These are phyloP conservation scores for Phoenix dactylifera DNA, from an alignment of 176 grass and related monocot genomes.

Conservation along the genomic window DNA sequence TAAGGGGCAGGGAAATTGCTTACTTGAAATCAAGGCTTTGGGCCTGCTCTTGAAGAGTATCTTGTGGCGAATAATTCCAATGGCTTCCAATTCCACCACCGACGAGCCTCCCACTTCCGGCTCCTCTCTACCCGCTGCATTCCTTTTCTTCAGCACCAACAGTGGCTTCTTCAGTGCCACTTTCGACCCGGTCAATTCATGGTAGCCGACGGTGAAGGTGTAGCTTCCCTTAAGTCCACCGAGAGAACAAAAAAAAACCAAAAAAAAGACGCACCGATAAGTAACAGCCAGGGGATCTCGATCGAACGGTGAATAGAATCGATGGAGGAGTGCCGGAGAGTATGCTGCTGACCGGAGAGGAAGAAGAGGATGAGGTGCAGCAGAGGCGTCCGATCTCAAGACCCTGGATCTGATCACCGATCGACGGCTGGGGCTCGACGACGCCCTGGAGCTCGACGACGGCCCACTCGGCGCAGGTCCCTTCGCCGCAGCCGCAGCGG, in stretches of 20 bases:
- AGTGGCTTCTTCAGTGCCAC: slow-evolving; percentile 74
- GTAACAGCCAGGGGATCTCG: not conserved
- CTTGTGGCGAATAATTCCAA: slow-evolving; percentile 79
- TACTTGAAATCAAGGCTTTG: slow-evolving; percentile 88
- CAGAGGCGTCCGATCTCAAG: slow-evolving; percentile 86
- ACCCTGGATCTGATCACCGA: slow-evolving; percentile 46
- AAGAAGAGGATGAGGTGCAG: slow-evolving; percentile 30
- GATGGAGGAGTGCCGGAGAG: not conserved
- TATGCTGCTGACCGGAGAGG: slow-evolving; percentile 36
- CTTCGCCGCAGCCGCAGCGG: slow-evolving; percentile 47
- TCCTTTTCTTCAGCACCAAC: slow-evolving; percentile 69
- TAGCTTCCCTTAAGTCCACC: slow-evolving; percentile 31
- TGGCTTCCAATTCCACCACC: slow-evolving; percentile 52
- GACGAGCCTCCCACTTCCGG: slow-evolving; percentile 1
- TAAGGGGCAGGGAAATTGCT: not conserved
- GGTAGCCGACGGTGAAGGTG: slow-evolving; percentile 83
- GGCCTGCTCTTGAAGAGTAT: slow-evolving; percentile 89
- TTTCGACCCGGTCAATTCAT: slow-evolving; percentile 73
- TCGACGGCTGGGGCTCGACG: slow-evolving; percentile 51
- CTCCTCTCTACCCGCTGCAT: not conserved
- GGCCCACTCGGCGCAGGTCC: slow-evolving; percentile 68
- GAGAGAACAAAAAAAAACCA: no score
- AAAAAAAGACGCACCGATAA: not conserved
- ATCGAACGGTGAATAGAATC: no score
- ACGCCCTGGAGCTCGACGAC: slow-evolving; percentile 84